Conservation (phyloP, 1,284 basidiomycete species). For the Sporisorium scitamineum region DNA sequence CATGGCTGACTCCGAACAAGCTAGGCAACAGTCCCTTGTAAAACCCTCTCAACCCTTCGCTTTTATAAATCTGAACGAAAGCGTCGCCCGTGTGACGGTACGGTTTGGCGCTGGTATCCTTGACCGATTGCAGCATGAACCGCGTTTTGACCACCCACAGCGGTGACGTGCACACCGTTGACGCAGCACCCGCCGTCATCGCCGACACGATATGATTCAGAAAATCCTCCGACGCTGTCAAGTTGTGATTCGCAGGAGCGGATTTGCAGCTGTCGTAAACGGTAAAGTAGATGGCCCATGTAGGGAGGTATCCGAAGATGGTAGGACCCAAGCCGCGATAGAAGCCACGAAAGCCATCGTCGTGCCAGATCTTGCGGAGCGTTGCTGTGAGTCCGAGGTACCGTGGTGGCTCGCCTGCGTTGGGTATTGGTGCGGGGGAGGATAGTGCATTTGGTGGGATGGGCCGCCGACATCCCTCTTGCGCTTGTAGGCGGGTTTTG, state of each 20-base stretch:
- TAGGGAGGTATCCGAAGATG: constrained; percentile 67
- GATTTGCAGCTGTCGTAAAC: constrained; percentile 64
- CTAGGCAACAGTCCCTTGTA: constrained; percentile 65
- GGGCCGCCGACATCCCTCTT: constrained; percentile 69
- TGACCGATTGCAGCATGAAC: constrained; percentile 58
- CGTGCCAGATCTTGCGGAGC: constrained; percentile 56
- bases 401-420: constrained; percentile 4
- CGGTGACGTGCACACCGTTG: constrained; percentile 65
- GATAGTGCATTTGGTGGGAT: background rate
- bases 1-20: constrained; percentile 65
- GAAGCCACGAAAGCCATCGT: constrained; percentile 65
- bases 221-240: constrained; percentile 46
- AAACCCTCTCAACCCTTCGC: constrained; percentile 63
- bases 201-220: constrained; percentile 64
- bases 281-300: constrained; percentile 69
- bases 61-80: constrained; percentile 59
- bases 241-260: constrained; percentile 12
- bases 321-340: constrained; percentile 67
- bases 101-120: constrained; percentile 23
- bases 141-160: constrained; percentile 69
- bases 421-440: constrained; percentile 10
- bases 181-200: constrained; percentile 64
- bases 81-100: constrained; percentile 66
- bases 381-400: constrained; percentile 33
- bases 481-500: constrained; percentile 96